Base-by-base conservation (phyloP, 208 protist species). In the Wallacemonas sp. region DNA sequence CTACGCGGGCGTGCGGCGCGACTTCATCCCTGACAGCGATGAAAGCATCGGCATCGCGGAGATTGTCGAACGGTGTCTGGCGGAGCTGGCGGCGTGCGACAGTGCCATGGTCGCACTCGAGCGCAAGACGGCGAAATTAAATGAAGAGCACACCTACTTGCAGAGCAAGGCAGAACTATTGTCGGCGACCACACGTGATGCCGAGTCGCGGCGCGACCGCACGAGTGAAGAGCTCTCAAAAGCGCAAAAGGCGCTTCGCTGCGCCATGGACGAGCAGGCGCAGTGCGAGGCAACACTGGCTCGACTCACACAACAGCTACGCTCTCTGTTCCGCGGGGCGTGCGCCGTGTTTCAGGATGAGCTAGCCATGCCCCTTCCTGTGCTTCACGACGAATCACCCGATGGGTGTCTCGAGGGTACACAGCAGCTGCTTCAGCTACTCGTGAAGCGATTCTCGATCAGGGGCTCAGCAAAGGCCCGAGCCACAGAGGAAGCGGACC, bases 351-450 rank as follows among this genome's bases (percentile, higher is more conserved):
- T 74, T n/a, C 52, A 30, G 3, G 46, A 46, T 37, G 73, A 79
- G 4, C 45, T 84, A 17, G 26, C 30, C 37, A 34, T 80, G 32
- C 19, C 63, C 9, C 36, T 84, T 13, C 78, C 78, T 10, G 12
- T 38, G 10, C 65, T 80, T 36, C 62, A 52, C 21, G 73, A 80
- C 38, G 69, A 37, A 15, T 76, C 67, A 38, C 34, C 63, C 4
- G 45, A 37, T 8, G 76, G 73, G 37, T 71, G 68, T 15, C 50
- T 87, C 19, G 64, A 83, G 22, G 80, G 76, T 22, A 67, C 80
- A 3, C 48, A 65, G 29, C 70, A 64, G 27, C 48, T 87, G 26
- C 54, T 66, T 30, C 32, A 46, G 5, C 52, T 54, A 6, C 50
- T 57, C n/a, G 50, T 9, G 29, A 68, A 21, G 69, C 70, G n/a